Conservation (phyloP, 176 grass and related monocot species). For the Triticum timopheevii region DNA sequence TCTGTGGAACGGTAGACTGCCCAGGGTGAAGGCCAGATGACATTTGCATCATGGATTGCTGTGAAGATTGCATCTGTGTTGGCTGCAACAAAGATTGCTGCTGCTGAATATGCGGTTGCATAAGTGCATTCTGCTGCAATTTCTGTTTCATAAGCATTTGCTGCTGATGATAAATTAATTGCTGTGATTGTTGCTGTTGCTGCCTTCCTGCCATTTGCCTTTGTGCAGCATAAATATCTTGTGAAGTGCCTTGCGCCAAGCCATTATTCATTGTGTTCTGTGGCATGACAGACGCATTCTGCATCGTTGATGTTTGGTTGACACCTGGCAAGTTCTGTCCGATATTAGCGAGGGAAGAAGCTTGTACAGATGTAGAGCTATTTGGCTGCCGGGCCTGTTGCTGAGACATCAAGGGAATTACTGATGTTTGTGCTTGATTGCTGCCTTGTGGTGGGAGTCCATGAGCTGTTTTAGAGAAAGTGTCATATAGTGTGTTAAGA, state of each 20-base stretch:
- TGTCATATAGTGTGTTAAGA: conserved; percentile 15
- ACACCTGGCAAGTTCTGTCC: conserved; percentile 48
- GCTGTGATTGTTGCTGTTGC: conserved; percentile 73
- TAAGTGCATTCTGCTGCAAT: conserved; percentile 51
- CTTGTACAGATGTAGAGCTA: conserved; percentile 48
- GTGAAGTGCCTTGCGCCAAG: conserved; percentile 42
- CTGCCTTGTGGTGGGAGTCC: conserved; percentile 50
- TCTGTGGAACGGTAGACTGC: conserved; percentile 55
- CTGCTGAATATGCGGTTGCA: conserved; percentile 69
- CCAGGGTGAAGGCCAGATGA: conserved; percentile 60
- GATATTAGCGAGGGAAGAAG: conserved; percentile 44
- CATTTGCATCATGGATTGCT: conserved; percentile 77
- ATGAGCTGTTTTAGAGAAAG: conserved; percentile 46
- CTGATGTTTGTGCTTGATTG: conserved; percentile 67
- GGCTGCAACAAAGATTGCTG: conserved; percentile 79
- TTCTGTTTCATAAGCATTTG: conserved; percentile 60
- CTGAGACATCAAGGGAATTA: conserved; percentile 63
- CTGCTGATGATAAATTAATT: conserved; percentile 77
- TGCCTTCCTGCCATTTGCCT: conserved; percentile 72
- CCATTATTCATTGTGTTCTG: conserved; percentile 61
- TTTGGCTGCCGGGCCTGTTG: conserved; percentile 62
- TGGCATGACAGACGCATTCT: conserved; percentile 51
- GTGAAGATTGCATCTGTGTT: conserved; percentile 66
- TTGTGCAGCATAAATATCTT: conserved; percentile 77
- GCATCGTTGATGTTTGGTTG: conserved; percentile 53